phyloP scores from a whole-genome alignment of 148 eudicot genomes.

The Silene uniflora region DNA sequence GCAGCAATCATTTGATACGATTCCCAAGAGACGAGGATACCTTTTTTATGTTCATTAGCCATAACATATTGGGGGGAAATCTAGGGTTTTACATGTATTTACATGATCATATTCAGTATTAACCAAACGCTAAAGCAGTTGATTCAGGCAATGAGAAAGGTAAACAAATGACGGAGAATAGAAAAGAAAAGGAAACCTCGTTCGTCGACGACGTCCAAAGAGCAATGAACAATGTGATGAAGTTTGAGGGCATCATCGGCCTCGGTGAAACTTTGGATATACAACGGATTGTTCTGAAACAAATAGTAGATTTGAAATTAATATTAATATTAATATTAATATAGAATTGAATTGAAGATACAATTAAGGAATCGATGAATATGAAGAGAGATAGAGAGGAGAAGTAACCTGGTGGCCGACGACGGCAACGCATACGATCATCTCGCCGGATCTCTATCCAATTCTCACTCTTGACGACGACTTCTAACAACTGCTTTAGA shows the following conservation, averaged over 20 bases:
- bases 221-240: slow-evolving; percentile 98
- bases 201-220: slow-evolving; percentile 93
- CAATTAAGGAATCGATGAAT: neutral
- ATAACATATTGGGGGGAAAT: too few relatives aligned
- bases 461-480: too few relatives aligned
- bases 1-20: too few relatives aligned
- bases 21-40: too few relatives aligned
- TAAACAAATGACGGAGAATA: neutral
- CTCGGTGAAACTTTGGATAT: slow-evolving; percentile 92
- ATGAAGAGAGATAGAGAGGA: neutral
- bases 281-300: slow-evolving; percentile 83
- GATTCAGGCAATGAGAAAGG: neutral
- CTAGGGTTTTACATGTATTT: too few relatives aligned
- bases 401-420: slow-evolving; percentile 85
- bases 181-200: slow-evolving; percentile 45
- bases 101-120: too few relatives aligned
- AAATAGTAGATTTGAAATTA: neutral
- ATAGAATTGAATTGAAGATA: neutral
- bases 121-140: too few relatives aligned
- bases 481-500: too few relatives aligned
- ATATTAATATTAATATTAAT: too few relatives aligned
- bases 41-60: too few relatives aligned
- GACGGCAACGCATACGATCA: slow-evolving; percentile 95
- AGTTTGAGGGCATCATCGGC: slow-evolving; percentile 96
- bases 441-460: slow-evolving; percentile 13